Base-by-base conservation (phyloP, 108 stramenopile species). In the Fragilariopsis cylindrus region DNA sequence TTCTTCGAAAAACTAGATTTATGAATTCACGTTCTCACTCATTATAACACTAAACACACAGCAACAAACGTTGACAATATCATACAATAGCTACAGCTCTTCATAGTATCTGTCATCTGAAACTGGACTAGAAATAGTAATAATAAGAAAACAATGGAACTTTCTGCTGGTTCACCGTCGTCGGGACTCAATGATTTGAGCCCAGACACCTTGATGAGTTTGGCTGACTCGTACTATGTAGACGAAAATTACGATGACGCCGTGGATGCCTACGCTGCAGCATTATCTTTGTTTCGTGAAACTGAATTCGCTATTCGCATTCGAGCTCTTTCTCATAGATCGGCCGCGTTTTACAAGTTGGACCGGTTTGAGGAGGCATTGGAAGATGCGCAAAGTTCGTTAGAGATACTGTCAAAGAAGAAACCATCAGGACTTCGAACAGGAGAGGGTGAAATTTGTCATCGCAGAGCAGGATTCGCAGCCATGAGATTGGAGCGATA, bases 211-310 rank as follows among this genome's bases (percentile, higher is more conserved):
- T 64, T 73, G 42, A 41, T 85, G 76, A 72, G 69, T 46, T 48
- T 78, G 30, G 92, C 73, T 3, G 90, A 93, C 72, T 88, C 90
- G 47, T 78, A 76, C 64, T 75, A 49, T 64, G 79, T 93, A 47
- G 93, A 94, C 48, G 91, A 90, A 70, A 60, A 84, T 57, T 87
- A 80, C 75, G 73, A 77, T 1, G 86, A 75, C 0, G 90, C 91
- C 66, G 71, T 88, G 52, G 78, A 87, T 41, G 74, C 73, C 15
- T 94, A 89, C 81, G 88, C 93, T n/a, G 83, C 87, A 5, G 90
- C 88, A 3, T 76, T 91, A 7, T 72, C 81, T 57, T 44, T 81
- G 18, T 57, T 79, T 30, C 73, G 71, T 41, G 77, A 79, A 18
- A 21, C 72, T 2, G 63, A 81, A 4, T 57, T 56, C 21, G 74